A percentile compares a stretch with the other conserved stretches of the same genome.
Evolutionary conservation across 345 rosid genomes (phyloP).

Genomic region (Ceriops tagal): DNA sequence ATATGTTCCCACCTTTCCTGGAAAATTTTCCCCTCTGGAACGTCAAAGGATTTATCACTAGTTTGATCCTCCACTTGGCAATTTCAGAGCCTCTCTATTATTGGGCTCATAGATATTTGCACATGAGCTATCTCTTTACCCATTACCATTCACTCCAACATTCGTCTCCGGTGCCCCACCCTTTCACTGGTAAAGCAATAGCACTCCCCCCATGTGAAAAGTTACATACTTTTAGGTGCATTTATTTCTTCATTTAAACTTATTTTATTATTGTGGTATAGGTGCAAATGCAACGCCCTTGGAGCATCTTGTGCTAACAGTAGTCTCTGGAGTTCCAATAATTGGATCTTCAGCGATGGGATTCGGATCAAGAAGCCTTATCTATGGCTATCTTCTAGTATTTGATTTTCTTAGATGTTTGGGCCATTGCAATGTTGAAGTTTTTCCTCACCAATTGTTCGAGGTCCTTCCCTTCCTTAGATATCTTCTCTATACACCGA

Average conservation of each 20-base stretch:
- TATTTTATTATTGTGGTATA: slow-evolving; percentile 25
- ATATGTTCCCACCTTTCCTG: slow-evolving; percentile 42
- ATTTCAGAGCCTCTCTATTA: slow-evolving; percentile 88
- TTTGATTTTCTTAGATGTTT: slow-evolving; percentile 80
- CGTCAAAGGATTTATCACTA: slow-evolving; percentile 54
- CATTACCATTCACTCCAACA: slow-evolving; percentile 83
- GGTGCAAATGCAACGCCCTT: slow-evolving; percentile 65
- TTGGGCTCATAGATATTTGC: slow-evolving; percentile 55
- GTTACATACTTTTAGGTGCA: too few species aligned
- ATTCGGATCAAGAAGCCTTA: slow-evolving; percentile 51
- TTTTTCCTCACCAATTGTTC: slow-evolving; percentile 59
- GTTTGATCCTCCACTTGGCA: slow-evolving; percentile 62
- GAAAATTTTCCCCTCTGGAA: slow-evolving; percentile 64
- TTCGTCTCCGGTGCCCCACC: slow-evolving; percentile 68
- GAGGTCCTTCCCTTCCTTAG: slow-evolving; percentile 53
- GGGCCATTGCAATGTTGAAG: slow-evolving; percentile 81
- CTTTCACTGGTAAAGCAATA: slow-evolving; percentile 56
- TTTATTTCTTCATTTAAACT: not conserved
- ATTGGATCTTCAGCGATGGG: slow-evolving; percentile 60
- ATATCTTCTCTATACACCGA: slow-evolving; percentile 79
- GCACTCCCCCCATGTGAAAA: not conserved
- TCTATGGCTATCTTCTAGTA: slow-evolving; percentile 51
- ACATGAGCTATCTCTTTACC: slow-evolving; percentile 47
- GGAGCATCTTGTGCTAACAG: slow-evolving; percentile 56
- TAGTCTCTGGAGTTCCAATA: slow-evolving; percentile 64